Percentiles rank a stretch among this genome's conserved stretches.
phyloP scores from a whole-genome alignment of 2,329 filamentous ascomycete species.

The Aspergillus sp. region DNA sequence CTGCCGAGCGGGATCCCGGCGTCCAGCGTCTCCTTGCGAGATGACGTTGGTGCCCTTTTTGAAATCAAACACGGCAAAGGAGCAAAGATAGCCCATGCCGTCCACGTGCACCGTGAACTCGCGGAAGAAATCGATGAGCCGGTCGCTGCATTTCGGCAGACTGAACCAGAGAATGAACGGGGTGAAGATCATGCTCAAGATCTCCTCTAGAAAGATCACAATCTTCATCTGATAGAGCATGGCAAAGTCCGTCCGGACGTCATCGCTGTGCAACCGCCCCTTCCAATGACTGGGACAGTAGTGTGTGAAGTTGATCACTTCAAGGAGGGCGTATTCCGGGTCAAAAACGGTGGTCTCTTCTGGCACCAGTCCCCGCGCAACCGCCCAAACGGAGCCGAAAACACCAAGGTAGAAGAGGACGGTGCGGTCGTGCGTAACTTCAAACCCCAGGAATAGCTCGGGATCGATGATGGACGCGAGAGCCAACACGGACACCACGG shows the following conservation, averaged over 20 bases:
- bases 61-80: constrained; percentile 96
- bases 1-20: constrained; percentile 34
- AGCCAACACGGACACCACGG: constrained; percentile 79
- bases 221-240: constrained; percentile 89
- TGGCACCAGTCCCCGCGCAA: constrained; percentile 77
- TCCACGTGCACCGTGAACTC: constrained; percentile 98
- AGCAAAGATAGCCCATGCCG: constrained; percentile 92
- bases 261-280: constrained; percentile 83
- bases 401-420: constrained; percentile 87
- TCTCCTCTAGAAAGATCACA: constrained; percentile 86
- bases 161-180: constrained; percentile 86
- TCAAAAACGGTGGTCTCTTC: constrained; percentile 89
- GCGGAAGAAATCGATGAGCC: constrained; percentile 94
- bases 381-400: constrained; percentile 77
- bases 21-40: constrained; percentile 37
- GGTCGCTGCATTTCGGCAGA: constrained; percentile 82
- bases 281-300: constrained; percentile 90
- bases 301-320: constrained; percentile 89
- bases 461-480: constrained; percentile 83
- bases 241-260: constrained; percentile 88
- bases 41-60: constrained; percentile 69
- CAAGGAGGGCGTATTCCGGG: constrained; percentile 81
- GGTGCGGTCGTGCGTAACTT: constrained; percentile 83
- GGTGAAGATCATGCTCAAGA: constrained; percentile 87
- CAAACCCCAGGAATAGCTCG: constrained; percentile 86